A percentile compares a stretch with the other conserved stretches of the same genome.
Evolutionary conservation across 1,284 basidiomycete genomes (phyloP).

Genomic region (Crepidotus sp.): DNA sequence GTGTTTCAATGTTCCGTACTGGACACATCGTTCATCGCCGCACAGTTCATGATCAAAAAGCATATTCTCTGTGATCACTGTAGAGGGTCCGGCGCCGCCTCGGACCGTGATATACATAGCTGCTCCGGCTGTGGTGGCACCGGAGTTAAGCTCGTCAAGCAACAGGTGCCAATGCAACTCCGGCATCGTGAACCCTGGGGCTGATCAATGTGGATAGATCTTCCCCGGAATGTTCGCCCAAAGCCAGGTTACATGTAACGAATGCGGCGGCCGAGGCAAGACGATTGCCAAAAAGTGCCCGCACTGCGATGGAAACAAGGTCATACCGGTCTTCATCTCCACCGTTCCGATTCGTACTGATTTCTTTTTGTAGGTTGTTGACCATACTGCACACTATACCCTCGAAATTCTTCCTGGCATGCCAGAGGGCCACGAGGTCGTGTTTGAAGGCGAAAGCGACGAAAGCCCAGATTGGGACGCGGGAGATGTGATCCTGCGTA

Average conservation of each 20-base stretch:
- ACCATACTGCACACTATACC: conserved; percentile 75
- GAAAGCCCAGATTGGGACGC: conserved; percentile 90
- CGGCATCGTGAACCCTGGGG: background rate
- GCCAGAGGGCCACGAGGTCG: conserved; percentile 85
- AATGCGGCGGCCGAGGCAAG: conserved; percentile 78
- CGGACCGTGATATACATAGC: conserved; percentile 74
- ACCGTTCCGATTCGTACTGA: background rate
- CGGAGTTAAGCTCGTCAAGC: conserved; percentile 77
- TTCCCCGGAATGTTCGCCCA: conserved; percentile 93
- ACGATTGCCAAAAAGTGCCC: conserved; percentile 71
- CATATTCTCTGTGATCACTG: conserved; percentile 88
- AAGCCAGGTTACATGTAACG: conserved; percentile 67
- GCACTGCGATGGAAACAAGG: conserved; percentile 72
- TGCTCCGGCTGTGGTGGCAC: conserved; percentile 78
- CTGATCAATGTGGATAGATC: conserved; percentile 41
- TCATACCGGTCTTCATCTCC: background rate
- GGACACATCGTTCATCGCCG: background rate
- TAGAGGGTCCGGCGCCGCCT: conserved; percentile 84
- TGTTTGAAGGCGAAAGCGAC: conserved; percentile 90
- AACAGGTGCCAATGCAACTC: conserved; percentile 45
- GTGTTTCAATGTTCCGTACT: conserved; percentile 21
- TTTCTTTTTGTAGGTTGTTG: conserved; percentile 40
- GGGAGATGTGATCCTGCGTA: conserved; percentile 81
- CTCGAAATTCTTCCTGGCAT: conserved; percentile 80
- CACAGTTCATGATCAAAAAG: conserved; percentile 84